Evolutionary conservation across 768 basidiomycete species (phyloP), one percentile per base, ranked within the genome.

Genomic region (Mycena belliarum): DNA sequence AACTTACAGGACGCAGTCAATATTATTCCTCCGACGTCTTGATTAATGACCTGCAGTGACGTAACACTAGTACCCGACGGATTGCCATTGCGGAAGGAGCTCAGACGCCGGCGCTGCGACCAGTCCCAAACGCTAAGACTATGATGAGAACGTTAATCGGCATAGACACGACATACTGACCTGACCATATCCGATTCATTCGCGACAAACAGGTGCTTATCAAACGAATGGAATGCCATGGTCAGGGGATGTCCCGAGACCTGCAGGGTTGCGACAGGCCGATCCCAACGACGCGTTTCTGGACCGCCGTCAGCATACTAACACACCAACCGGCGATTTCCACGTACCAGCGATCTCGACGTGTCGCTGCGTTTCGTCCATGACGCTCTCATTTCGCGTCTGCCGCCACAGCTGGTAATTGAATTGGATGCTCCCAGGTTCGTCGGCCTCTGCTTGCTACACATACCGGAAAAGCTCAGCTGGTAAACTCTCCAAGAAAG

Each of bases 321-420:
- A n/a, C n/a, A n/a, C n/a, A n/a, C n/a, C n/a, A n/a, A n/a, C n/a
- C n/a, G n/a, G n/a, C n/a, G n/a, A 42, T 20, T 18, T 74, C 61
- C 18, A 67, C 85, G 68, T 64, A 93, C 95, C 85, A 7, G 95
- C 92, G 45, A 81, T 71, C n/a, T 82, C 77, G 28, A 87, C 84
- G 66, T 94, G 89, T 15, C 80, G 72, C 52, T 81, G 75, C 5
- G 91, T 93, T 66, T 89, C 85, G 29, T 79, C 71, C 20, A 86
- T 77, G 47, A 95, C 82, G 55, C 85, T 79, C 63, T 98, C 95
- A 66, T 97, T 97, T 49, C 95, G 86, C 61, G 88, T 82, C 65
- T 95, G 89, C 61, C 95, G 80, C 95, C 95, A 98, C 0, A 95
- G 84, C 67, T 97, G 95, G 67, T 96, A 90, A 67, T 97, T 98